Percentiles rank a stretch among this genome's conserved stretches.
These are phyloP conservation scores for Solanum corneliomulleri DNA, from an alignment of 257 asterid species.

Conservation along the genomic window DNA sequence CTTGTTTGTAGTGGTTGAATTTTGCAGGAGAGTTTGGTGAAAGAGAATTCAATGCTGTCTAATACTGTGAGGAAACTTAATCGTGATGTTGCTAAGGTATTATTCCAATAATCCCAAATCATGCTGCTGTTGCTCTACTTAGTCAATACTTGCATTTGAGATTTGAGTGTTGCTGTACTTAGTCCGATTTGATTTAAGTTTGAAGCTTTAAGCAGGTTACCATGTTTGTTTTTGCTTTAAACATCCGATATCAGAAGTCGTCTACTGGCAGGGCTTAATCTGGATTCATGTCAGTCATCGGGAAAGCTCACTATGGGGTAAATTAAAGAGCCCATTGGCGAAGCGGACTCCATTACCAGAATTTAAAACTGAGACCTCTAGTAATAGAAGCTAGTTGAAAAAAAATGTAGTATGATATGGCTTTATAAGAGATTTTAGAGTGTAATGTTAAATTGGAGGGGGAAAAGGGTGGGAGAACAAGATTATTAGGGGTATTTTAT, in stretches of 20 bases:
- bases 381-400: background rate
- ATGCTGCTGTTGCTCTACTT: background rate
- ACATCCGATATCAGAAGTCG: background rate
- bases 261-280: background rate
- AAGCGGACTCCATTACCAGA: background rate
- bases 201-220: background rate
- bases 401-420: background rate
- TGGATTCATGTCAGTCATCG: background rate
- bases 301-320: background rate
- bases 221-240: background rate
- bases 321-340: background rate
- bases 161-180: background rate
- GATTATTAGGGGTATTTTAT: background rate
- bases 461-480: background rate
- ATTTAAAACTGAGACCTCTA: background rate
- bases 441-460: background rate
- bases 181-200: background rate
- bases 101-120: background rate
- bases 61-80: slow-evolving; percentile 33
- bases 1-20: background rate
- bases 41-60: slow-evolving; percentile 23
- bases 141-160: background rate
- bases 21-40: slow-evolving; percentile 20
- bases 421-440: background rate
- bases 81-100: slow-evolving; percentile 36